Evolutionary conservation across 495 filamentous ascomycete genomes (phyloP).

Genomic region (Jackrogersella multiformis): DNA sequence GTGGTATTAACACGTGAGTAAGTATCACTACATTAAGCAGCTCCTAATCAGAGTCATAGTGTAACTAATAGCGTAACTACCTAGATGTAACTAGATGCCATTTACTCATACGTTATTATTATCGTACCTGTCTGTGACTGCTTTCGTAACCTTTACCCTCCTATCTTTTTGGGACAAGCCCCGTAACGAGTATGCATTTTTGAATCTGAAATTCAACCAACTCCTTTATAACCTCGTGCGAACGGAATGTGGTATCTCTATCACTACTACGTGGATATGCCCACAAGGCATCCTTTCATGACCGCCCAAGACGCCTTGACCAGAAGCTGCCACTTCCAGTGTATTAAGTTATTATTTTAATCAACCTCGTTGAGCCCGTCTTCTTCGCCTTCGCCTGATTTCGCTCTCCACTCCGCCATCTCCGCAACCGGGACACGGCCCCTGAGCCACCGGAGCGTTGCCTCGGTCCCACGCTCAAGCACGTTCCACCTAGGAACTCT

Average conservation of each 20-base stretch:
- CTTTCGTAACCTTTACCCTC: neutral
- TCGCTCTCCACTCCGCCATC: slow-evolving; percentile 57
- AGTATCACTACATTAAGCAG: too few relatives aligned
- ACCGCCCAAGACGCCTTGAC: slow-evolving; percentile 32
- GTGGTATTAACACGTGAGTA: slow-evolving; percentile 12
- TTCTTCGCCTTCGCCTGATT: slow-evolving; percentile 45
- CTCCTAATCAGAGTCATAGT: too few relatives aligned
- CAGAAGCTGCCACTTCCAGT: neutral
- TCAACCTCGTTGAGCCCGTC: slow-evolving; percentile 49
- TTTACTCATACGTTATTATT: slow-evolving; percentile 17
- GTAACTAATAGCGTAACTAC: neutral
- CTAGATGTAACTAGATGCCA: neutral
- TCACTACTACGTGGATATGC: slow-evolving; percentile 7
- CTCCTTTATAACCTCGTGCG: slow-evolving; percentile 1
- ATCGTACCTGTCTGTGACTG: neutral
- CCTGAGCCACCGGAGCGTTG: slow-evolving; percentile 82
- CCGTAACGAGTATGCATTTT: slow-evolving; percentile 27
- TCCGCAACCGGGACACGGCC: slow-evolving; percentile 78
- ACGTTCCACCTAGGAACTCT: slow-evolving; percentile 87
- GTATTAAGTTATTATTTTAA: slow-evolving; percentile 20
- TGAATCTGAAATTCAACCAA: slow-evolving; percentile 23
- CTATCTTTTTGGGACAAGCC: slow-evolving; percentile 8
- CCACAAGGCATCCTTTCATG: slow-evolving; percentile 12
- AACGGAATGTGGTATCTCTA: slow-evolving; percentile 28
- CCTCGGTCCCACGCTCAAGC: slow-evolving; percentile 87